phyloP scores from a whole-genome alignment of 805 yeast genomes.

The Saccharomycopsis sp. region DNA sequence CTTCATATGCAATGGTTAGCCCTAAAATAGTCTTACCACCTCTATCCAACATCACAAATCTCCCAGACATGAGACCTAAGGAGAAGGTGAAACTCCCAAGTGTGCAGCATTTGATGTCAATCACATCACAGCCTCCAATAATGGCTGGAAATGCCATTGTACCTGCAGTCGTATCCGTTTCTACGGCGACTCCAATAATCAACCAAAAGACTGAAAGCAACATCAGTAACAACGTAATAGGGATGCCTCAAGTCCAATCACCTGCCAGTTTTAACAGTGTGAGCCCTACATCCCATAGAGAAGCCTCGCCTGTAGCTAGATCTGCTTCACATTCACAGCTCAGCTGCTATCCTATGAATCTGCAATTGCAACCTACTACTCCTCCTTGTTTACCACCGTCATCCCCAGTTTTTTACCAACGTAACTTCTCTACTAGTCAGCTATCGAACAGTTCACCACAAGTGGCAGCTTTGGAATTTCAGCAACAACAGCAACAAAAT shows the following conservation, averaged over 20 bases:
- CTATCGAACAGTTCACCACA: neutral
- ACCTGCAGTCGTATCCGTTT: neutral
- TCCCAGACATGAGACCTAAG: neutral
- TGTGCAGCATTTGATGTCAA: conserved; percentile 7
- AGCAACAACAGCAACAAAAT: neutral
- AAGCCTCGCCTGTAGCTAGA: neutral
- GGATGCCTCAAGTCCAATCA: conserved; percentile 28
- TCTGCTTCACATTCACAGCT: neutral
- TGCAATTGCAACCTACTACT: neutral
- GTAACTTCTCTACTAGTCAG: conserved; percentile 1
- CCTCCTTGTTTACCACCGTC: neutral
- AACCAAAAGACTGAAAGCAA: neutral
- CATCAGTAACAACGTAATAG: conserved; percentile 27
- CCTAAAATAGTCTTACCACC: conserved; percentile 13
- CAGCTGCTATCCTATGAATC: neutral
- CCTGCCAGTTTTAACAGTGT: neutral
- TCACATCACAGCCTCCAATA: neutral
- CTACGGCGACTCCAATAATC: neutral
- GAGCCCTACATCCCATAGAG: neutral
- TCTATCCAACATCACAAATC: neutral
- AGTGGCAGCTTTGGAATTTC: neutral
- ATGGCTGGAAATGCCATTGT: conserved; percentile 1
- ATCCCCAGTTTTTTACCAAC: neutral
- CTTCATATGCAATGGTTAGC: neutral
- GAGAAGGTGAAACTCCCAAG: conserved; percentile 10